A percentile compares a stretch with the other conserved stretches of the same genome.
These are phyloP conservation scores for Aplosporella prunicola DNA, from an alignment of 2,329 filamentous ascomycete species.

Conservation along the genomic window DNA sequence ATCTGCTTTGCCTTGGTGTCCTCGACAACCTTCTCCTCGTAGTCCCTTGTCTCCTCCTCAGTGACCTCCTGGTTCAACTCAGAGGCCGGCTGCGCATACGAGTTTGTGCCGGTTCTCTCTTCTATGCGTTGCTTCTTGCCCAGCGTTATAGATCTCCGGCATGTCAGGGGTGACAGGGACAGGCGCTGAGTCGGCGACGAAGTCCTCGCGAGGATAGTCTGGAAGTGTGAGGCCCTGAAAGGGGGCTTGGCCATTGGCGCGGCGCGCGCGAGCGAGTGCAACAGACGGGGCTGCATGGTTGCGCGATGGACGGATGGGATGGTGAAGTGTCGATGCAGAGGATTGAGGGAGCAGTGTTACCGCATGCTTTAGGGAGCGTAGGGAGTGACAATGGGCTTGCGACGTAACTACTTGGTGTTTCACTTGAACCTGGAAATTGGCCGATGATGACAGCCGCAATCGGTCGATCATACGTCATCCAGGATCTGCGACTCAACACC, in stretches of 20 bases:
- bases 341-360: too few relatives aligned
- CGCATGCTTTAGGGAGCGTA: too few relatives aligned
- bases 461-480: too few relatives aligned
- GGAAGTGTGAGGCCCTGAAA: not conserved
- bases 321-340: too few relatives aligned
- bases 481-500: too few relatives aligned
- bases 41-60: slow-evolving; percentile 38
- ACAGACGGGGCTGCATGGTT: slow-evolving; percentile 2
- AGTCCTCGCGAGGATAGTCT: not conserved
- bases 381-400: too few relatives aligned
- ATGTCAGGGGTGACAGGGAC: not conserved
- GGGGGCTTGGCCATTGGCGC: not conserved
- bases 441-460: too few relatives aligned
- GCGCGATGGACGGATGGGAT: too few relatives aligned
- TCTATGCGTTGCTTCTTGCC: not conserved
- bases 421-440: too few relatives aligned
- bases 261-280: slow-evolving; percentile 2
- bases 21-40: slow-evolving; percentile 31
- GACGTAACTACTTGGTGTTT: too few relatives aligned
- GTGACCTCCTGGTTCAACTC: slow-evolving; percentile 36
- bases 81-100: slow-evolving; percentile 27
- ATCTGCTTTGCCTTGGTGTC: slow-evolving; percentile 49
- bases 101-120: slow-evolving; percentile 13
- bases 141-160: not conserved
- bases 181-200: not conserved